Base-by-base conservation (phyloP, 805 yeast species). In the Metschnikowia similis region DNA sequence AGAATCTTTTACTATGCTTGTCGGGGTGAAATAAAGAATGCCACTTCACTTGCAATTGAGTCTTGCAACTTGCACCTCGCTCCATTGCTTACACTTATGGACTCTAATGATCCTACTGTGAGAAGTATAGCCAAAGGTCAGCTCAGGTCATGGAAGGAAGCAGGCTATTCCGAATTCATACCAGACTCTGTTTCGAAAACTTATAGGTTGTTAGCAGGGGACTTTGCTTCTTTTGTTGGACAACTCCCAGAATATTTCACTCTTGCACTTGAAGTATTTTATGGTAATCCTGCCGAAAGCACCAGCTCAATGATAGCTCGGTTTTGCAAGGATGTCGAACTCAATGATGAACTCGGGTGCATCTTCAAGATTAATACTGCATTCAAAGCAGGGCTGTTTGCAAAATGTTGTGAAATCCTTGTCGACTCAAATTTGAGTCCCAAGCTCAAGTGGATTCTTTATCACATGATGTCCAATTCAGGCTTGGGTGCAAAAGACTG, bases 31-130 rank as follows among this genome's bases (percentile, higher is more conserved):
- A 59, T 89, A 29, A 69, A 75, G 8, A 72, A 72, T 28, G 97
- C 98, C 1, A 72, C 84, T 6, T 71, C 73, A 30, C 52, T 71
- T 2, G 91, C 97, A 1, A 66, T 83, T 1, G 68, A 75, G n/a
- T 66, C 85, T 0, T 75, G 76, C 8, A 87, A 87, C 58, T 67
- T 78, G 5, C 96, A 91, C 63, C 66, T 92, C 16, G 82, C 96
- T 0, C 81, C 81, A 0, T 60, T 89, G 28, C 65, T 92, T 10
- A 77, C 96, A 0, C 68, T 87, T 39, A 63, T 86, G 7, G 96
- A 88, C 32, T 83, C 94, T 0, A 84, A 85, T 56, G 87, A 84
- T 56, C 75, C 75, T 0, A 72, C 75, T 1, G 84, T 86, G 3
- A 72, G 74, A 45, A 59, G 59, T 0, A 71, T 81, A 47, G 91